Evolutionary conservation across 2,329 filamentous ascomycete species (phyloP).

Genomic region (Neofusicoccum kwambonambiense): DNA sequence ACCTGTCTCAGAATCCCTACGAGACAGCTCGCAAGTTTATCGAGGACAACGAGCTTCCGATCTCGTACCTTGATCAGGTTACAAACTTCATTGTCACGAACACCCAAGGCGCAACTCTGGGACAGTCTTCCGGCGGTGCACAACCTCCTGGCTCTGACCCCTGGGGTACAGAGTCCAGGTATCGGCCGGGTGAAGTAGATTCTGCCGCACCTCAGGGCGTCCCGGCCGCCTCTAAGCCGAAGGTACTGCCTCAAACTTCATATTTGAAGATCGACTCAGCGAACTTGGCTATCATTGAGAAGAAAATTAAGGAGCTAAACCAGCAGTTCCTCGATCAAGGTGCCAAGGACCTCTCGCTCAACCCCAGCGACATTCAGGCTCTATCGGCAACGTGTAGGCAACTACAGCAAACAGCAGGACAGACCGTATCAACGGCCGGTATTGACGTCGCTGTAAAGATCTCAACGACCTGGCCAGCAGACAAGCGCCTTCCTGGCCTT

Average conservation of each 20-base stretch:
- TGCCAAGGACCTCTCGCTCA: slow-evolving; percentile 71
- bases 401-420: slow-evolving; percentile 52
- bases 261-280: slow-evolving; percentile 76
- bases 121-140: slow-evolving; percentile 52
- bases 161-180: slow-evolving; percentile 74
- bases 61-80: slow-evolving; percentile 85
- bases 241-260: slow-evolving; percentile 72
- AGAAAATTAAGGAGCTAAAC: slow-evolving; percentile 75
- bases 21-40: slow-evolving; percentile 90
- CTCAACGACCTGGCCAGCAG: slow-evolving; percentile 74
- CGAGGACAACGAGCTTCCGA: slow-evolving; percentile 80
- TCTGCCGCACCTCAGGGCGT: slow-evolving; percentile 36
- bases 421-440: slow-evolving; percentile 41
- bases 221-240: slow-evolving; percentile 45
- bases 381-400: slow-evolving; percentile 62
- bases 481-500: slow-evolving; percentile 77
- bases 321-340: slow-evolving; percentile 68
- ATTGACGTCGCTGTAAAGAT: slow-evolving; percentile 69
- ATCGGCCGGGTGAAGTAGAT: slow-evolving; percentile 67
- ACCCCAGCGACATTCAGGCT: slow-evolving; percentile 65
- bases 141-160: slow-evolving; percentile 62
- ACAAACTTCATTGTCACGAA: slow-evolving; percentile 91
- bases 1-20: slow-evolving; percentile 88
- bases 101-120: slow-evolving; percentile 82
- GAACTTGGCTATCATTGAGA: slow-evolving; percentile 68